These are phyloP conservation scores for Caryopteris hybrid DNA, from an alignment of 305 asterid species.

Conservation along the genomic window DNA sequence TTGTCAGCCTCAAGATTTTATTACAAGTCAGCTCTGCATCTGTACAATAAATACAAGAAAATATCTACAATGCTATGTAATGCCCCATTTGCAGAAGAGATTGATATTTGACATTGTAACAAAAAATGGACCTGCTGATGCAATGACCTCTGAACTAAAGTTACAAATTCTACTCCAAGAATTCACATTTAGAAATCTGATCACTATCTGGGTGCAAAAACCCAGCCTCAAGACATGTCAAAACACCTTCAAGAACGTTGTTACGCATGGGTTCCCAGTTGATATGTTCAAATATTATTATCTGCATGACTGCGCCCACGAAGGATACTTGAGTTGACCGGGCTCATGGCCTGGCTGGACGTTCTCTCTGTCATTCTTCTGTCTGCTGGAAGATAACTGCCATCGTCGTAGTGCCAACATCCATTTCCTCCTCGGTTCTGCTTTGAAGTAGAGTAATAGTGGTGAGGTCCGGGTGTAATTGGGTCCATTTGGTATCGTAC, in stretches of 20 bases:
- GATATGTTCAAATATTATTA: constrained; percentile 12
- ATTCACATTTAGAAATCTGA: background rate
- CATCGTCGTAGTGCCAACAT: constrained; percentile 37
- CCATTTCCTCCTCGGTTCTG: constrained; percentile 41
- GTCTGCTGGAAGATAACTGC: constrained; percentile 16
- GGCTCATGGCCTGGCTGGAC: constrained; percentile 32
- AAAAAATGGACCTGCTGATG: too few species aligned
- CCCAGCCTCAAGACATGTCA: background rate
- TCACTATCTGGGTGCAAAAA: background rate
- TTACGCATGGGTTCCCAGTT: background rate
- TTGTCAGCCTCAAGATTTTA: background rate
- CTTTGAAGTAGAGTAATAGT: constrained; percentile 25
- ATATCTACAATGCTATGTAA: background rate
- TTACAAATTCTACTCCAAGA: background rate
- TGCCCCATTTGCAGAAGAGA: background rate
- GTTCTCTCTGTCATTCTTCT: constrained; percentile 31
- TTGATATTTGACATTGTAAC: too few species aligned
- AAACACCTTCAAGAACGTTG: background rate
- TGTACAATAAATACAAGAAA: background rate
- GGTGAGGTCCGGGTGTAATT: background rate
- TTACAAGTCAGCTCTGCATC: background rate
- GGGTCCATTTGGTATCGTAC: constrained; percentile 48
- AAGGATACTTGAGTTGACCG: constrained; percentile 36
- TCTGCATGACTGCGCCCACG: constrained; percentile 6
- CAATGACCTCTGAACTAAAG: background rate